Base-by-base conservation (phyloP, 2,329 filamentous ascomycete genomes). In the Colletotrichum gloeosporioides region DNA sequence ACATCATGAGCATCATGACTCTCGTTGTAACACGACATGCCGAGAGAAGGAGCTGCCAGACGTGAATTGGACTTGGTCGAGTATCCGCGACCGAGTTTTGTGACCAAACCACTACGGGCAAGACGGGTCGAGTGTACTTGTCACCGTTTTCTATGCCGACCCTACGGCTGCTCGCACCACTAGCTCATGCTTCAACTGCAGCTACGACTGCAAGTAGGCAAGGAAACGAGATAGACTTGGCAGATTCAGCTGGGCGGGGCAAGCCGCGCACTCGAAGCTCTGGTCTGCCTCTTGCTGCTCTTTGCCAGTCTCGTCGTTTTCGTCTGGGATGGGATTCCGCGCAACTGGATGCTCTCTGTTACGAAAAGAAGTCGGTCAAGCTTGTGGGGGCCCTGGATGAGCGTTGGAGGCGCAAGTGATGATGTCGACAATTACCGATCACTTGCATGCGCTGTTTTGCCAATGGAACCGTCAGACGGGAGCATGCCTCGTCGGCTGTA, bases 331-430 rank as follows among this genome's bases (percentile, higher is more conserved):
- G 70, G 59, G 25, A 53, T 65, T 53, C 44, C 62, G 34, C 32
- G 29, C n/a, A n/a, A 69, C 64, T 61, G n/a, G 15, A 62, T 36
- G 29, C 34, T 53, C 25, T 6, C 8, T 18, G 44, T 34, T 63
- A 34, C 29, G 44, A 13, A 53, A 53, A 65, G 18, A 22, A 69
- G 74, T 69, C 71, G 64, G 71, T 65, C 70, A 69, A 53, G 64
- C 65, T 65, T 31, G 59, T 53, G 70, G 73, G 74, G 74, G 66
- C 22, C 59, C 18, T 69, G 31, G 22, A 27, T 53, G 72, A 68
- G 44, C 72, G 62, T 67, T 71, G 15, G 62, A 63, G 71, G 75
- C 71, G 68, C 15, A 61, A 77, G 67, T 75, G 72, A 77, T 77
- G 75, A 77, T 77, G 75, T 68, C 55, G 67, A 75, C 77, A 76